These are phyloP conservation scores for Lentinula guzmanii DNA, from an alignment of 768 basidiomycete species.

Conservation along the genomic window DNA sequence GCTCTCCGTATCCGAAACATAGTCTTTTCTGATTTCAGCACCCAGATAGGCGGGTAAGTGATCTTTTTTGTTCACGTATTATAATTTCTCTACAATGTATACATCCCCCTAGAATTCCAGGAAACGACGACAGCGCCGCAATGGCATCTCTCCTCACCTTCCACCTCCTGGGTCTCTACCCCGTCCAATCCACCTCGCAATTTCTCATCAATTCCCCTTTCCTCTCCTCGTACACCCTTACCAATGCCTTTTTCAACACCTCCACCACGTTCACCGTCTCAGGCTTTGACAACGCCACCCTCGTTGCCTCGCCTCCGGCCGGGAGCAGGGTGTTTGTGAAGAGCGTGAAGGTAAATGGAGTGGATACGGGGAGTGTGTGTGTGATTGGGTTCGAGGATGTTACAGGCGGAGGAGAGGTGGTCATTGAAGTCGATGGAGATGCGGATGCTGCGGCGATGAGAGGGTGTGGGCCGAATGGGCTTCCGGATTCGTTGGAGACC, in stretches of 20 bases:
- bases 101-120: conserved; percentile 29
- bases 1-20: conserved; percentile 38
- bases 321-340: conserved; percentile 39
- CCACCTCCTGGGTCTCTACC: conserved; percentile 46
- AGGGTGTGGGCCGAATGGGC: conserved; percentile 31
- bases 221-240: conserved; percentile 37
- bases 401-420: conserved; percentile 36
- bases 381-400: conserved; percentile 40
- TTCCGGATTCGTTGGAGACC: conserved; percentile 34
- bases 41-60: conserved; percentile 35
- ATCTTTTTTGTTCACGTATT: background rate
- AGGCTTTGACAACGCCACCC: conserved; percentile 32
- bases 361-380: conserved; percentile 28
- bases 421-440: conserved; percentile 37
- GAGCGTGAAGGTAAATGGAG: conserved; percentile 36
- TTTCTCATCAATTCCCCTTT: conserved; percentile 43
- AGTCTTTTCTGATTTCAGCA: conserved; percentile 39
- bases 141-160: conserved; percentile 46
- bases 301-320: conserved; percentile 29
- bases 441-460: conserved; percentile 23
- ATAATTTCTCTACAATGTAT: background rate
- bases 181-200: conserved; percentile 39
- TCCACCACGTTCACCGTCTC: conserved; percentile 33
- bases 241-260: conserved; percentile 31
- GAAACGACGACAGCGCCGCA: conserved; percentile 48